Evolutionary conservation across 2,329 filamentous ascomycete species (phyloP), one percentile per base, ranked within the genome.

Genomic region (Sporothrix variecibatus): DNA sequence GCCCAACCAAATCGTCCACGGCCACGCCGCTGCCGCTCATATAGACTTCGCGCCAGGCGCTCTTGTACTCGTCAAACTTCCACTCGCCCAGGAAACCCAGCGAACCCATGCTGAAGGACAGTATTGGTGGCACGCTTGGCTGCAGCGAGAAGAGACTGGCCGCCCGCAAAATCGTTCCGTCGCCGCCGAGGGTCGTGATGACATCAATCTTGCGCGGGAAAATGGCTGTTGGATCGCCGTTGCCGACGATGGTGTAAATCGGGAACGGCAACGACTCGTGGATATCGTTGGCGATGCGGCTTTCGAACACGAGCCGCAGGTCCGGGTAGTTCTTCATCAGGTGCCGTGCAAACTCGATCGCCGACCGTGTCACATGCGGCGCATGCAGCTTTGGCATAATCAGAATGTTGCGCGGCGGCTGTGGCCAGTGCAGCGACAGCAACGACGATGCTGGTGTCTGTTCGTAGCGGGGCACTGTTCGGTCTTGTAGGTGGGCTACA

Each of bases 31-130:
- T 88, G 2, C 88, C 88, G 78, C 87, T 89, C 93, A 97, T 97
- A 84, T 97, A 98, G 72, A 96, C 94, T 80, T 98, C 94, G 68
- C 94, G 87, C 84, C 97, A 97, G 0, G 96, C 96, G 68, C 93
- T 89, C 83, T 97, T 97, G 84, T 97, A 94, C 79, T 98, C 95
- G 7, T 87, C 87, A 81, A 98, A 98, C 79, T 96, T 97, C 95
- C 95, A 99, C 82, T 98, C 95, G 20, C 95, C 95, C 8, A 99
- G 84, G 78, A 99, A 99, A 0, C 96, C 96, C 0, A 99, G 85
- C 0, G 95, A 97, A 6, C 96, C 96, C 94, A 99, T 98, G 81
- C 94, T 97, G 80, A 99, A 99, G 1, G 94, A 94, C 8, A 99
- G 86, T 46, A 99, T 93, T 0, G 96, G 96, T 0, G 96, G 96